These are phyloP conservation scores for Chlamydomonas reinhardtii DNA, from an alignment of 163 green algal genomes.

Conservation along the genomic window DNA sequence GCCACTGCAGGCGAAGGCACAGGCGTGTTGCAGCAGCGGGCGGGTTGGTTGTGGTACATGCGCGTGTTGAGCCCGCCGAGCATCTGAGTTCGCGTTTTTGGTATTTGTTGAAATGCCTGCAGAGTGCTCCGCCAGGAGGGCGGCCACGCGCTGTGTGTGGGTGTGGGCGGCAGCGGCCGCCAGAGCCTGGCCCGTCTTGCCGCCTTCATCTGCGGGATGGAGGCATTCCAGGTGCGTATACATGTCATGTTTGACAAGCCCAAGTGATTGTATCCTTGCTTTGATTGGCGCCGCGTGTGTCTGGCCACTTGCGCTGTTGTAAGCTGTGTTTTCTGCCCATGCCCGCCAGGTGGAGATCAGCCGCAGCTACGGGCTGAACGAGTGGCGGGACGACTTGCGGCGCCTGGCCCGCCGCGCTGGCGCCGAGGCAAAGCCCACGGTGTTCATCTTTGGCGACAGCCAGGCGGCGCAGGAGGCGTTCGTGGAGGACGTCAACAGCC, in stretches of 20 bases:
- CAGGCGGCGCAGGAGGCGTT: constrained; percentile 76
- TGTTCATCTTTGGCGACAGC: constrained; percentile 78
- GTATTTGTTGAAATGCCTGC: too few relatives aligned
- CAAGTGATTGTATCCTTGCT: too few relatives aligned
- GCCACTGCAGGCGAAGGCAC: too few relatives aligned
- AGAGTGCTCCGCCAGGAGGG: constrained; percentile 71
- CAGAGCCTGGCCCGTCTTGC: constrained; percentile 74
- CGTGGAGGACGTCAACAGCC: constrained; percentile 80
- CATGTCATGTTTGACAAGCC: too few relatives aligned
- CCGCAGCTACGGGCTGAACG: constrained; percentile 68
- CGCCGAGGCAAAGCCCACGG: constrained; percentile 64
- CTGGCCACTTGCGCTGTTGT: too few relatives aligned
- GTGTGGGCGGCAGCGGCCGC: constrained; percentile 76
- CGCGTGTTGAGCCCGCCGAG: too few relatives aligned
- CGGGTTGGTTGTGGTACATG: too few relatives aligned
- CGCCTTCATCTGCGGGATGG: constrained; percentile 76
- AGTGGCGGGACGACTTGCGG: constrained; percentile 80
- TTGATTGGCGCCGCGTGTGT: neutral
- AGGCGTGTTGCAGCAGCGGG: too few relatives aligned
- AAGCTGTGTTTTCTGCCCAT: neutral
- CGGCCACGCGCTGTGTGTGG: constrained; percentile 81
- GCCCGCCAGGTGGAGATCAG: constrained; percentile 68
- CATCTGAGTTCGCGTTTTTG: too few relatives aligned
- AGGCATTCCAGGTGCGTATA: constrained; percentile 73
- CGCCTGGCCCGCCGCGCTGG: constrained; percentile 60